Evolutionary conservation across 2,329 filamentous ascomycete species (phyloP).

Genomic region (Ophiostoma himal-ulmi): DNA sequence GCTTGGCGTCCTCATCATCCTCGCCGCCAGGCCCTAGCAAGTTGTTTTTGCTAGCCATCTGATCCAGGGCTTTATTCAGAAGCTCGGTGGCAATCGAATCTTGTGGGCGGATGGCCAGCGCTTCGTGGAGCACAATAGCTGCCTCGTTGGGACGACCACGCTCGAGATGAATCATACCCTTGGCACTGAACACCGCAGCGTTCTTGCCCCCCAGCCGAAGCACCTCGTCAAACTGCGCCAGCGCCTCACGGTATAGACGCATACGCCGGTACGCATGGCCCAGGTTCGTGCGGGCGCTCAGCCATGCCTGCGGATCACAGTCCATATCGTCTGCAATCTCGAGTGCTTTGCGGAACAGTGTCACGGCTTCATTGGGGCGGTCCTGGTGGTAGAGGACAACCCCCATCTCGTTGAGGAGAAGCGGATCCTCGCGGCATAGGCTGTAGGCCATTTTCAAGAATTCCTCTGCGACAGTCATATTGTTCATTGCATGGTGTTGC

Average conservation of each 20-base stretch:
- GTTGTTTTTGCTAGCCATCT: constrained; percentile 45
- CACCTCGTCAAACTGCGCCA: constrained; percentile 81
- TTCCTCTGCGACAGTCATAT: constrained; percentile 87
- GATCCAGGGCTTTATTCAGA: constrained; percentile 63
- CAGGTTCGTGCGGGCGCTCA: constrained; percentile 80
- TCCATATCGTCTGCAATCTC: constrained; percentile 73
- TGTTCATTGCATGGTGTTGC: constrained; percentile 95
- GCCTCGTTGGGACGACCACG: constrained; percentile 69
- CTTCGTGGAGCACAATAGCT: constrained; percentile 76
- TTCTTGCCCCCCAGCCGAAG: constrained; percentile 76
- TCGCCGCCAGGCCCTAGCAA: constrained; percentile 21
- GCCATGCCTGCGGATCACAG: constrained; percentile 73
- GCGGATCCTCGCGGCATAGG: constrained; percentile 75
- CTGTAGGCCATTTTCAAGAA: constrained; percentile 86
- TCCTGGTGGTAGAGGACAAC: constrained; percentile 94
- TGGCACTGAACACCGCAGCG: constrained; percentile 69
- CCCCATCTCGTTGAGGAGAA: constrained; percentile 92
- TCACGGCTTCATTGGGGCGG: constrained; percentile 65
- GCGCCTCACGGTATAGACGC: constrained; percentile 61
- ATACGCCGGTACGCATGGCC: constrained; percentile 78
- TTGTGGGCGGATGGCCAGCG: constrained; percentile 70
- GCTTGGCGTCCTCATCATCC: neutral
- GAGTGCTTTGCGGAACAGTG: constrained; percentile 72
- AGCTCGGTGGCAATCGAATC: constrained; percentile 77
- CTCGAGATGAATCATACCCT: constrained; percentile 79